phyloP scores from a whole-genome alignment of 2,329 filamentous ascomycete species.

The Beauveria pseudobassiana region DNA sequence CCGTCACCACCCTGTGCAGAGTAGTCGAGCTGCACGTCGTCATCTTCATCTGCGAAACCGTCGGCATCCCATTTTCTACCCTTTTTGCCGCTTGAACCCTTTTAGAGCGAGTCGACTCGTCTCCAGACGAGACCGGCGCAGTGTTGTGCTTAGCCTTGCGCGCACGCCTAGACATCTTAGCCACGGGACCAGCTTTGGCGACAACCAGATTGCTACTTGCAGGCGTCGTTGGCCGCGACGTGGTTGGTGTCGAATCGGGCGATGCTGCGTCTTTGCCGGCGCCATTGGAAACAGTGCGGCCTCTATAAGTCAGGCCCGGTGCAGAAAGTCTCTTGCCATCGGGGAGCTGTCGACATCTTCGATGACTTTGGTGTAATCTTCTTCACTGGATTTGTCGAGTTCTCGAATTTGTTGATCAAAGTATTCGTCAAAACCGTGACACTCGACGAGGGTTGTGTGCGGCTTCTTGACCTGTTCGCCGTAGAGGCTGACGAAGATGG shows the following conservation, averaged over 20 bases:
- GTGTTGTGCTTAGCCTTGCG: slow-evolving; percentile 62
- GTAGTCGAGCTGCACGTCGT: slow-evolving; percentile 77
- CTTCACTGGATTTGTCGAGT: slow-evolving; percentile 53
- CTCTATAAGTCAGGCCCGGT: slow-evolving; percentile 34
- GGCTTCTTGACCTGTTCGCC: slow-evolving; percentile 77
- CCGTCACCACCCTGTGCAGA: slow-evolving; percentile 53
- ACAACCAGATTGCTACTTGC: slow-evolving; percentile 55
- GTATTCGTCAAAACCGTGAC: slow-evolving; percentile 76
- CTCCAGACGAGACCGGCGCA: slow-evolving; percentile 69
- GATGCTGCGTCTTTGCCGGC: slow-evolving; percentile 38
- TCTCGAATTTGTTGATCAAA: slow-evolving; percentile 90
- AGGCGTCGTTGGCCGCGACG: slow-evolving; percentile 74
- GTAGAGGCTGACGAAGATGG: slow-evolving; percentile 86
- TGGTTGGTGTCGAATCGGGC: slow-evolving; percentile 64
- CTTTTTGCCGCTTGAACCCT: slow-evolving; percentile 64
- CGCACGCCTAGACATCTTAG: slow-evolving; percentile 72
- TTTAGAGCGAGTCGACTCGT: slow-evolving; percentile 60
- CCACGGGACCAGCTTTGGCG: slow-evolving; percentile 65
- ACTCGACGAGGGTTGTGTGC: slow-evolving; percentile 71
- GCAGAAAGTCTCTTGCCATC: slow-evolving; percentile 19
- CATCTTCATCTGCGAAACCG: slow-evolving; percentile 77
- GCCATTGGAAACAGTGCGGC: slow-evolving; percentile 25
- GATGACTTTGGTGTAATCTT: slow-evolving; percentile 19
- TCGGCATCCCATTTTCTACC: slow-evolving; percentile 90
- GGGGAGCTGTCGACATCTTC: slow-evolving; percentile 17